Percentiles rank a stretch among this genome's conserved stretches.
These are phyloP conservation scores for Ziziphus jujuba DNA, from an alignment of 306 rosid species.

Conservation along the genomic window DNA sequence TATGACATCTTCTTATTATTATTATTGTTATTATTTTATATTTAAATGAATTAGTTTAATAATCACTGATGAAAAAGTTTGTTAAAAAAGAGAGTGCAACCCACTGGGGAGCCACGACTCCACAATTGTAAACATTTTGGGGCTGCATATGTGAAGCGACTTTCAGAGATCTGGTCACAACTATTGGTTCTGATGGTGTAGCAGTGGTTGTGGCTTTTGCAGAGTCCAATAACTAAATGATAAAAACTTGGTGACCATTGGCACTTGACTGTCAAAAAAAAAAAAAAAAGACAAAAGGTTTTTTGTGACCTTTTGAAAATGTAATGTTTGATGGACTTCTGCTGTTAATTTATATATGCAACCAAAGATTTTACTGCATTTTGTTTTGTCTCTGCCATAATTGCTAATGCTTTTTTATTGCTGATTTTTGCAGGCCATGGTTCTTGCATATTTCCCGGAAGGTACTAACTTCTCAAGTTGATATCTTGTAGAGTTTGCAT, in stretches of 20 bases:
- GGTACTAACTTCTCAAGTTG: conserved; percentile 35
- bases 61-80: background rate
- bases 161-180: no score
- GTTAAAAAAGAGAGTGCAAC: background rate
- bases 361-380: background rate
- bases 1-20: conserved; percentile 36
- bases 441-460: conserved; percentile 76
- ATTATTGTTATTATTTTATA: background rate
- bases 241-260: no score
- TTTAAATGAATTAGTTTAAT: background rate
- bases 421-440: conserved; percentile 64
- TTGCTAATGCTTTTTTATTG: conserved; percentile 25
- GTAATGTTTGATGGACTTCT: background rate
- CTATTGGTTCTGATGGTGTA: no score
- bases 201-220: no score
- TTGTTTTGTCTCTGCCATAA: background rate
- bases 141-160: no score
- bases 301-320: background rate
- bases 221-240: no score
- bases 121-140: no score
- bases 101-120: no score
- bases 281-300: no score
- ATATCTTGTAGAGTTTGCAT: background rate
- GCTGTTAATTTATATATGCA: background rate
- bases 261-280: background rate